Conservation (phyloP, 768 basidiomycete genomes). For the Phlebiopsis flavidoalba region DNA sequence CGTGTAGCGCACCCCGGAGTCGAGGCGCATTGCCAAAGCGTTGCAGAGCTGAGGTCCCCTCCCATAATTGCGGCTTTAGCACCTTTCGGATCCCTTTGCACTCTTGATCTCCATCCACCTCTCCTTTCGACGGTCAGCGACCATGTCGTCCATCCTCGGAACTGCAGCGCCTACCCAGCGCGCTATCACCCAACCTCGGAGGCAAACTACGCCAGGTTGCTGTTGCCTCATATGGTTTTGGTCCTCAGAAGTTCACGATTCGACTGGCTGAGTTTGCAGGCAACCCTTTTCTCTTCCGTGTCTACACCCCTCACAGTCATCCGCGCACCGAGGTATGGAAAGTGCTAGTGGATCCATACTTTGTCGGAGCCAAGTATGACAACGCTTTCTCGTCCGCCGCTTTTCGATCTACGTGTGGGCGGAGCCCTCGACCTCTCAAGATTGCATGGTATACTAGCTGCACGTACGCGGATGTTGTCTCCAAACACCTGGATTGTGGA, state of each 20-base stretch:
- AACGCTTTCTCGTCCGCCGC: constrained; percentile 23
- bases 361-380: constrained; percentile 50
- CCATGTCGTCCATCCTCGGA: constrained; percentile 3
- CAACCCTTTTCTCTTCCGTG: constrained; percentile 76
- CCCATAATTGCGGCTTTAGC: not conserved
- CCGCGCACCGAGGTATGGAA: constrained; percentile 34
- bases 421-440: constrained; percentile 19
- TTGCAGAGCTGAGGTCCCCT: not conserved
- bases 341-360: constrained; percentile 56
- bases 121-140: not conserved
- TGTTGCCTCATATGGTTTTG: constrained; percentile 71
- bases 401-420: constrained; percentile 17
- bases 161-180: constrained; percentile 1
- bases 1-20: constrained; percentile 4
- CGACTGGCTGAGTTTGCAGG: constrained; percentile 37
- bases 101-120: not conserved
- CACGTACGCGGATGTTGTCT: constrained; percentile 59
- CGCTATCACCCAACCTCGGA: not conserved
- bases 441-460: too few relatives aligned
- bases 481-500: constrained; percentile 79
- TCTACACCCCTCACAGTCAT: constrained; percentile 67
- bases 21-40: constrained; percentile 5
- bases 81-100: not conserved
- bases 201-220: constrained; percentile 15
- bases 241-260: constrained; percentile 41